Percentiles rank a stretch among this genome's conserved stretches.
Conservation (phyloP, 2,329 filamentous ascomycete genomes). For the Drechslerella dactyloides region DNA sequence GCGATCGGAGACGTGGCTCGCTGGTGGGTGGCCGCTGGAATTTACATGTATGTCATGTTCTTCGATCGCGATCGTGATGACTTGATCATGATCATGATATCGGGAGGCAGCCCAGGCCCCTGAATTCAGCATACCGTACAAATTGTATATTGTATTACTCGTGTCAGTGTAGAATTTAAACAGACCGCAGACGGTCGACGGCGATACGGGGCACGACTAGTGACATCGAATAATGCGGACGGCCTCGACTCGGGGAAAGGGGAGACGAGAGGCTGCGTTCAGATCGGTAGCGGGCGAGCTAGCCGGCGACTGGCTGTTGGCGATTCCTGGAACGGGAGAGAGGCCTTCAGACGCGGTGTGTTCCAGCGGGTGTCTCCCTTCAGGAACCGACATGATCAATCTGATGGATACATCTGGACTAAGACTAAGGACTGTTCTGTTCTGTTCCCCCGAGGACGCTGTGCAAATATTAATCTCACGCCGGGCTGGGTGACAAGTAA, state of each 20-base stretch:
- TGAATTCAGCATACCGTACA: too few relatives aligned
- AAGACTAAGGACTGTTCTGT: too few relatives aligned
- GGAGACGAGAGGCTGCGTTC: slow-evolving; percentile 10
- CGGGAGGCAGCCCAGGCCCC: too few relatives aligned
- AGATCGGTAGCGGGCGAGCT: background rate
- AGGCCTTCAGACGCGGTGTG: slow-evolving; percentile 30
- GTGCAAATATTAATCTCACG: too few relatives aligned
- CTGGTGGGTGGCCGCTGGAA: background rate
- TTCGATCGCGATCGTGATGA: too few relatives aligned
- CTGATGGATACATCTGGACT: background rate
- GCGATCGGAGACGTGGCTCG: background rate
- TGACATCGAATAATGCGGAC: too few relatives aligned
- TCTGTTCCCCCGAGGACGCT: too few relatives aligned
- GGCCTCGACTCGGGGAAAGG: too few relatives aligned
- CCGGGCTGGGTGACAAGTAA: too few relatives aligned
- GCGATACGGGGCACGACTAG: background rate
- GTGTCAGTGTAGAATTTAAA: background rate
- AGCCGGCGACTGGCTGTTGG: slow-evolving; percentile 5
- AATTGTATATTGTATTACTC: background rate
- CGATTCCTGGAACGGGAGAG: slow-evolving; percentile 30
- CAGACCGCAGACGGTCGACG: background rate
- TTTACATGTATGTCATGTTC: too few relatives aligned
- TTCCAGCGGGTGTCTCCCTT: slow-evolving; percentile 20
- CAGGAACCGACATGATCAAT: slow-evolving; percentile 1
- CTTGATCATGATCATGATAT: too few relatives aligned